phyloP scores from a whole-genome alignment of 1,139 yeast genomes.

The Magnusiomyces magnusii region DNA sequence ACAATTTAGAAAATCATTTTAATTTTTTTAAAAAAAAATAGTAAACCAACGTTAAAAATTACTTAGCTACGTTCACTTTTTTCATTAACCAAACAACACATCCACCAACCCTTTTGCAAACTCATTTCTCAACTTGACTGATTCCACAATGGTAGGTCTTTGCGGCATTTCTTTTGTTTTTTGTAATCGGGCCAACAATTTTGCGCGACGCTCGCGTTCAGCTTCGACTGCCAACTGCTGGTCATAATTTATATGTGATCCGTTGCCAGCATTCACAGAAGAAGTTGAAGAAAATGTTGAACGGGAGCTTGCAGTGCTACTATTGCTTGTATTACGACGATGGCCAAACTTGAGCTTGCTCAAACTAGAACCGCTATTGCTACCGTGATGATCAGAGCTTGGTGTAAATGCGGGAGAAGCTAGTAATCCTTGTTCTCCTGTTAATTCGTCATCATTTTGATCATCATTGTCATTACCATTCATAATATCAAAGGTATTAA shows the following conservation, averaged over 20 bases:
- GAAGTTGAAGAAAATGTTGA: background rate
- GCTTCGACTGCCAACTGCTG: slow-evolving; percentile 10
- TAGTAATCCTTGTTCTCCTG: background rate
- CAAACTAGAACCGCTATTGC: background rate
- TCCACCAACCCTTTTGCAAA: background rate
- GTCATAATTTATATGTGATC: background rate
- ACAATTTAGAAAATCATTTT: too few species aligned
- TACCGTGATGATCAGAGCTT: background rate
- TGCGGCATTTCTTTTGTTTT: slow-evolving; percentile 21
- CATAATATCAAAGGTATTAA: slow-evolving; percentile 42
- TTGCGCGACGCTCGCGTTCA: slow-evolving; percentile 20
- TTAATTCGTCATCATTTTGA: slow-evolving; percentile 16
- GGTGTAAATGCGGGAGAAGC: background rate
- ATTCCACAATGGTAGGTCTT: slow-evolving; percentile 29
- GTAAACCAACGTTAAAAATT: too few species aligned
- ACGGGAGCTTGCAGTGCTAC: background rate
- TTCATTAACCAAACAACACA: background rate
- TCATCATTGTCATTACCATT: slow-evolving; percentile 33
- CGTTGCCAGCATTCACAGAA: background rate
- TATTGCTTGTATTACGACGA: background rate
- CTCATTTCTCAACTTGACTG: slow-evolving; percentile 23
- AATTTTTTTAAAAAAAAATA: background rate
- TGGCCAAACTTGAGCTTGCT: slow-evolving; percentile 3
- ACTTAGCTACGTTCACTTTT: too few species aligned
- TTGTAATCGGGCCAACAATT: slow-evolving; percentile 12